A percentile compares a stretch with the other conserved stretches of the same genome.
Evolutionary conservation across 257 asterid species (phyloP).

Genomic region (Forsythia viridissima): DNA sequence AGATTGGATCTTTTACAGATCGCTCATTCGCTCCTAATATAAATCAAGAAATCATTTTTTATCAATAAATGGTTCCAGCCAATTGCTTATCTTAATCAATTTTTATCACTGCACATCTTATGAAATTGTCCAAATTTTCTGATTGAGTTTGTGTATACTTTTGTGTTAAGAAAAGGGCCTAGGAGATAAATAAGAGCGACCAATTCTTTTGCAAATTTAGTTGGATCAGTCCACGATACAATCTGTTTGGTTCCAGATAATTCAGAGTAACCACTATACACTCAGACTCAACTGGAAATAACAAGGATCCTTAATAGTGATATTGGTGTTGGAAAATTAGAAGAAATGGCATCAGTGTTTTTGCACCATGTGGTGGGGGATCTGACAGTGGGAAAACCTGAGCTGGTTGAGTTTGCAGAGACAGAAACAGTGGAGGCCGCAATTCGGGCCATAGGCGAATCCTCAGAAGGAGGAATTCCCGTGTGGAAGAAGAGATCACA

Average conservation of each 20-base stretch:
- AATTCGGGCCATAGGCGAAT: slow-evolving; percentile 75
- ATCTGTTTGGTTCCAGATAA: not conserved
- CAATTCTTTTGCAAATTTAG: too few relatives aligned
- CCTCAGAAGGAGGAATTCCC: slow-evolving; percentile 88
- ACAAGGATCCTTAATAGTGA: not conserved
- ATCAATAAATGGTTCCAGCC: not conserved
- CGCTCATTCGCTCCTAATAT: not conserved
- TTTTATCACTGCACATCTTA: not conserved
- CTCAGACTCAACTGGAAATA: not conserved
- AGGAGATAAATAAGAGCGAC: too few relatives aligned
- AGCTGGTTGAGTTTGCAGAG: slow-evolving; percentile 77
- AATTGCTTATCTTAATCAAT: not conserved
- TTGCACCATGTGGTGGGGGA: slow-evolving; percentile 96
- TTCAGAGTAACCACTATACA: not conserved
- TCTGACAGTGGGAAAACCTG: slow-evolving; percentile 98
- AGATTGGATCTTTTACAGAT: not conserved
- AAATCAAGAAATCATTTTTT: not conserved
- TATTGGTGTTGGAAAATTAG: slow-evolving; percentile 1
- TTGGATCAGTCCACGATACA: not conserved
- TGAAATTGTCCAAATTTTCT: not conserved
- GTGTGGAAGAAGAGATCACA: slow-evolving; percentile 84
- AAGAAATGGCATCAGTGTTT: slow-evolving; percentile 79
- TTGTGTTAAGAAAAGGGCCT: too few relatives aligned
- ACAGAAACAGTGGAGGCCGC: slow-evolving; percentile 88
- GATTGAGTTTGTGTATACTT: too few relatives aligned